Base-by-base conservation (phyloP, 257 asterid genomes). In the Cinchona pubescens region DNA sequence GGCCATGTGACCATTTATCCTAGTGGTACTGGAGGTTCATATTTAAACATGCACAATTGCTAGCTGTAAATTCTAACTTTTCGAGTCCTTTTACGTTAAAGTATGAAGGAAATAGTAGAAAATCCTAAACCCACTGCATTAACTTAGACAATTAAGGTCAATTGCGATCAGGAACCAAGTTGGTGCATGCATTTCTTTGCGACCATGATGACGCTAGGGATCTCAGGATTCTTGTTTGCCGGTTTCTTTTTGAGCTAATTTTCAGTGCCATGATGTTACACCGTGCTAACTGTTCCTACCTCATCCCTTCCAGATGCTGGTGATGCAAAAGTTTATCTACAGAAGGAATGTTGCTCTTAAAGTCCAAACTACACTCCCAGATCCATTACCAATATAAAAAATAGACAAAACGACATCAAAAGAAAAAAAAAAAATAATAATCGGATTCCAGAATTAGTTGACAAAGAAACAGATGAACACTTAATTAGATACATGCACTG, bases 401-500 rank as follows among this genome's bases (percentile, higher is more conserved):
- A 27, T 18, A 2, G 1, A 43, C 53, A 18, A 11, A 43, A 34
- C 30, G 21, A 27, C 1, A 0, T 30, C 32, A 38, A 18, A 65
- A 68, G 8, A 29, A 58, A 48, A 29, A 30, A 67, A 49, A 76
- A 32, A 37, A 38, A 23, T 21, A 56, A 16, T 42, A 23, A 23
- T 29, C 27, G 78, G 55, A 59, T n/a, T 37, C 38, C n/a, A 16
- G 4, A 23, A 23, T 8, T 32, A 46, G 35, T 12, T 27, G 37
- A 27, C 37, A 59, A 59, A 59, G 35, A 27, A 59, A 35, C 55
- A 4, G 34, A 49, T 21, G 53, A 38, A 62, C 5, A 56, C 49
- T 21, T 62, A 35, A 21, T 56, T 37, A 16, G 72, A 71, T 77
- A 42, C 67, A 53, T 78, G 71, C 71, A 53, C 35, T 12, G 49